Evolutionary conservation across 345 rosid genomes (phyloP).

Genomic region (Brassica incana): DNA sequence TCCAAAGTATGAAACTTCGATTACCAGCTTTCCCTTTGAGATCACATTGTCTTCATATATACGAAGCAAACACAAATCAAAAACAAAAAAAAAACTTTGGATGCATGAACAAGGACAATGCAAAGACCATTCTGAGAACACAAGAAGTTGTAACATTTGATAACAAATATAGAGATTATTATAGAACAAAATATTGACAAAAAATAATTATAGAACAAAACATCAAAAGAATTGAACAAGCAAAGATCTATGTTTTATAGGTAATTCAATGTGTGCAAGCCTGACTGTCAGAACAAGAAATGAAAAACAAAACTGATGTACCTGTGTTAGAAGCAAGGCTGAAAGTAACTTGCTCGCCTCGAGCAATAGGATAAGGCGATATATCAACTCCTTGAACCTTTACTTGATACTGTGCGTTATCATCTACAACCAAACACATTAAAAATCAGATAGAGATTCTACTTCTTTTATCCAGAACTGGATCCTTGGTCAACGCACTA

Average conservation of each 20-base stretch:
- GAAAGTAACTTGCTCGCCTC: slow-evolving; percentile 65
- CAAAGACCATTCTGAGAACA: background rate
- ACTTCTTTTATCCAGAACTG: background rate
- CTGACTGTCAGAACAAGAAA: background rate
- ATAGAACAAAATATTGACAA: background rate
- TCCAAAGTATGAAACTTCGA: slow-evolving; percentile 87
- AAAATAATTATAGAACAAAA: background rate
- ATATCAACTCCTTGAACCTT: slow-evolving; percentile 65
- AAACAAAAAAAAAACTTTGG: background rate
- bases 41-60: slow-evolving; percentile 48
- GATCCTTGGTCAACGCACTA: background rate
- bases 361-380: slow-evolving; percentile 57
- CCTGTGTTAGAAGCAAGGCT: slow-evolving; percentile 67
- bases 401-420: slow-evolving; percentile 56
- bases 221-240: slow-evolving; percentile 2
- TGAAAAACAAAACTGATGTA: slow-evolving; percentile 7
- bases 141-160: background rate
- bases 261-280: background rate
- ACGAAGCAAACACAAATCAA: background rate
- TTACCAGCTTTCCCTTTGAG: slow-evolving; percentile 68
- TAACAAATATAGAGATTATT: background rate
- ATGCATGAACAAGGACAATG: slow-evolving; percentile 2
- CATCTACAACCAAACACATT: slow-evolving; percentile 46
- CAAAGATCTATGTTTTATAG: background rate
- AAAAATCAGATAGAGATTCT: slow-evolving; percentile 28